Conservation (phyloP, 257 asterid genomes). For the Coffea eugenioides region DNA sequence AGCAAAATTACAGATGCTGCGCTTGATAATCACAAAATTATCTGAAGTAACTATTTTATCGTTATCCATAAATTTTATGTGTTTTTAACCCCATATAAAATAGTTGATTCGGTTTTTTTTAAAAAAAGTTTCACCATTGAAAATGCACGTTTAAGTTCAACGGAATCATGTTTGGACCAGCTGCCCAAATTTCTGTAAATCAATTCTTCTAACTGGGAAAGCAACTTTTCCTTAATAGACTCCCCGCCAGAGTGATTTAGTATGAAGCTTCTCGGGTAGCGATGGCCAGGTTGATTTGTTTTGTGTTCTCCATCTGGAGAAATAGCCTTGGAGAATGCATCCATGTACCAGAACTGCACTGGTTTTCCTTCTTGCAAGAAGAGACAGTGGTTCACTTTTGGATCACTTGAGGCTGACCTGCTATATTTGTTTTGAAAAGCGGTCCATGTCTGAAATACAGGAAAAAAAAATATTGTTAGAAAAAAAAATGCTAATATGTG, state of each 20-base stretch:
- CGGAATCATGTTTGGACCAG: slow-evolving; percentile 21
- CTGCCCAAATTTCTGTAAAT: slow-evolving; percentile 8
- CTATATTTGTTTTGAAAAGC: slow-evolving; percentile 29
- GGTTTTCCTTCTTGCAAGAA: slow-evolving; percentile 29
- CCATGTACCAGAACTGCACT: slow-evolving; percentile 24
- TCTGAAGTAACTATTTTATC: no score
- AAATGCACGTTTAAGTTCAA: slow-evolving; percentile 24
- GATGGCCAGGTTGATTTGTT: slow-evolving; percentile 1
- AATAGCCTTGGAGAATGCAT: not conserved
- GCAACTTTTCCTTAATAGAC: slow-evolving; percentile 18
- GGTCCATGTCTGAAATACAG: slow-evolving; percentile 26
- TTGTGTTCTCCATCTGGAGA: no score
- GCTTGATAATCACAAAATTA: no score
- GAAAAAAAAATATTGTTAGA: no score
- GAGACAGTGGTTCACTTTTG: slow-evolving; percentile 27
- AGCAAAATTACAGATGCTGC: no score
- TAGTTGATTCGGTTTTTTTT: no score
- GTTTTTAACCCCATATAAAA: no score
- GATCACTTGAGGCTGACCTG: slow-evolving; percentile 24
- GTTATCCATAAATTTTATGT: no score
- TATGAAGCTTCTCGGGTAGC: slow-evolving; percentile 14
- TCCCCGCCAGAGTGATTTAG: slow-evolving; percentile 26
- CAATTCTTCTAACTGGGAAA: slow-evolving; percentile 18
- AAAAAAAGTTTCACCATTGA: not conserved
- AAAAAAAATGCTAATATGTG: no score